phyloP scores from a whole-genome alignment of 306 rosid species.

The Cucumis cinereus region DNA sequence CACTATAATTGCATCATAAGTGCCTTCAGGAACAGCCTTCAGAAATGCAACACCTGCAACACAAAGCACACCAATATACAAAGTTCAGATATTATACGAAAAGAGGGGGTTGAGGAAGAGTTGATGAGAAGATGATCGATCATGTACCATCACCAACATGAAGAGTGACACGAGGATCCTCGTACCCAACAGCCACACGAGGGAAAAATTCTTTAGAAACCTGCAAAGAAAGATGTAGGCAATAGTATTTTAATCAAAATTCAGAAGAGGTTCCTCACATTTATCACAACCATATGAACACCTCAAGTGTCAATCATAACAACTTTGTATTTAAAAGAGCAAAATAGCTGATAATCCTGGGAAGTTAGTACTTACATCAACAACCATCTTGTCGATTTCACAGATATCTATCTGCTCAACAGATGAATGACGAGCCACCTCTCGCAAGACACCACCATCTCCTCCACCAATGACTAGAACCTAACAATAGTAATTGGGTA shows the following conservation, averaged over 20 bases:
- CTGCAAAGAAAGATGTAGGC: slow-evolving; percentile 24
- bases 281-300: neutral
- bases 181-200: slow-evolving; percentile 59
- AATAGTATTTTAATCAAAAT: neutral
- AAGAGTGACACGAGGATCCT: slow-evolving; percentile 79
- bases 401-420: slow-evolving; percentile 81
- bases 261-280: neutral
- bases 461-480: slow-evolving; percentile 99
- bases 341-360: neutral
- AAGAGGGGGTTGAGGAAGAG: neutral
- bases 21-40: slow-evolving; percentile 75
- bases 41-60: slow-evolving; percentile 82
- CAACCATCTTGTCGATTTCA: slow-evolving; percentile 97
- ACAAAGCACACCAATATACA: slow-evolving; percentile 14
- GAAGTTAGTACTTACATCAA: slow-evolving; percentile 49
- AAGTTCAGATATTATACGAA: neutral
- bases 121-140: slow-evolving; percentile 13
- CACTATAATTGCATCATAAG: slow-evolving; percentile 87
- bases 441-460: slow-evolving; percentile 97
- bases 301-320: neutral
- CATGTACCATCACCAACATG: slow-evolving; percentile 75
- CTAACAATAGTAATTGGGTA: slow-evolving; percentile 21
- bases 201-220: slow-evolving; percentile 85
- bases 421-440: slow-evolving; percentile 85
- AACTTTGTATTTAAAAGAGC: neutral